phyloP scores from a whole-genome alignment of 2,329 filamentous ascomycete species.

The Aspergillus fijiensis region DNA sequence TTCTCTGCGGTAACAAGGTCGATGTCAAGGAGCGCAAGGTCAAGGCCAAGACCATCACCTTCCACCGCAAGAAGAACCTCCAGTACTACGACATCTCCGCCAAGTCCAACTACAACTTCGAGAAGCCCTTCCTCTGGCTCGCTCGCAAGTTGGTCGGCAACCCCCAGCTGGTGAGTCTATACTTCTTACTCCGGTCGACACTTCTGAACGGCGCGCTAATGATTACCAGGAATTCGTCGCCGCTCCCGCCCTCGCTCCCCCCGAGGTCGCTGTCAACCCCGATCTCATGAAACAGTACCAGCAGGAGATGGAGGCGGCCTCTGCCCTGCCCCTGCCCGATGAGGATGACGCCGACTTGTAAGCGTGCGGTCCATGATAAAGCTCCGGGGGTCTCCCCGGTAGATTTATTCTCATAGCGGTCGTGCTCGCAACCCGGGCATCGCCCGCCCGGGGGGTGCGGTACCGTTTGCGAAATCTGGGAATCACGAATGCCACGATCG shows the following conservation, averaged over 20 bases:
- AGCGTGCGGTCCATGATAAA: conserved; percentile 23
- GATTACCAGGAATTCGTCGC: conserved; percentile 83
- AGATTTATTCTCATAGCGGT: conserved; percentile 6
- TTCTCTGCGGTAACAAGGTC: conserved; percentile 98
- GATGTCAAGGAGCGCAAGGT: conserved; percentile 99
- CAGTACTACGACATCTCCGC: conserved; percentile 99
- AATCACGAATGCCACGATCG: conserved; percentile 40
- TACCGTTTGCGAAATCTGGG: conserved; percentile 29
- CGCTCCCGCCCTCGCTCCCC: conserved; percentile 88
- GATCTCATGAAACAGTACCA: conserved; percentile 77
- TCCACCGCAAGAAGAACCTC: conserved; percentile 99
- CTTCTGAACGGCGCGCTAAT: conserved; percentile 18
- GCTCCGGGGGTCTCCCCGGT: conserved; percentile 10
- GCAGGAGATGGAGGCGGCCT: conserved; percentile 83
- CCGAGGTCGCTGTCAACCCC: conserved; percentile 86
- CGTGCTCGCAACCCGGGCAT: conserved; percentile 12
- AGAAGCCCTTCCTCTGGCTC: conserved; percentile 99
- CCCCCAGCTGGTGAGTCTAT: conserved; percentile 67
- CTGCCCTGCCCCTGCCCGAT: conserved; percentile 81
- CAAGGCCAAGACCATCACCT: conserved; percentile 99
- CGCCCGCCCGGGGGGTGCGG: background rate
- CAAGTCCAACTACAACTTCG: conserved; percentile 99
- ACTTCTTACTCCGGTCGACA: conserved; percentile 17
- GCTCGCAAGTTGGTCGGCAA: conserved; percentile 98
- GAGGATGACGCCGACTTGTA: conserved; percentile 76